Base-by-base conservation (phyloP, 768 basidiomycete species). In the Butyriboletus loyo region DNA sequence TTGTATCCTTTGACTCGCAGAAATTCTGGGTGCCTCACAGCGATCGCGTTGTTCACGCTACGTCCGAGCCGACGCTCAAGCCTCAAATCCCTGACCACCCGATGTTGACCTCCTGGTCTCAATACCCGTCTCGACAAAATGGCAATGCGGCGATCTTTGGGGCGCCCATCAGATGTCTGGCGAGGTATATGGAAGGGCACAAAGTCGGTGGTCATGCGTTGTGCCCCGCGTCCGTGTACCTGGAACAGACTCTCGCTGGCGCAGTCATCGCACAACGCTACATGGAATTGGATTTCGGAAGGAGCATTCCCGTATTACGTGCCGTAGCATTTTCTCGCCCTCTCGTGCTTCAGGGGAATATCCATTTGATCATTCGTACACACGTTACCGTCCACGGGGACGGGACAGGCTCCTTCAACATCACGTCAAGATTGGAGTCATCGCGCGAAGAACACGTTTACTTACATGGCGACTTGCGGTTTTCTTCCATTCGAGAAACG, bases 201-300 rank as follows among this genome's bases (percentile, higher is more conserved):
- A 71, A 61, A n/a, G 84, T 87, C 7, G 78, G 73, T 7, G 80
- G 75, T 5, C 50, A 74, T 31, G 72, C 81, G 0, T 72, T 86
- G 5, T 87, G 85, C 56, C 85, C 86, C 10, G 86, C 83, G 1
- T 86, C 84, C 0, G 76, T 86, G 2, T 86, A 86, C 56, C 62
- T 83, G 13, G 84, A 87, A 56, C 76, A 82, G 37, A 78, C 73
- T 0, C 66, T 79, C 32, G 75, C 79, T 7, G 79, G 76, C 1
- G 68, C 80, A 11, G 52, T 70, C 28, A 69, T 79, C 30, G 60
- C 74, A 4, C 62, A 64, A 24, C 64, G 64, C 11, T 64, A 76
- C 19, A 61, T 72, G 27, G 61, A 61, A 1, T 49, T 63, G 15
- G 73, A 72, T 31, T 64, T 66, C 31, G 69, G 75, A n/a, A 52